Percentiles rank a stretch among this genome's conserved stretches.
Conservation (phyloP, 495 filamentous ascomycete species). For the Lindgomyces ingoldianus region DNA sequence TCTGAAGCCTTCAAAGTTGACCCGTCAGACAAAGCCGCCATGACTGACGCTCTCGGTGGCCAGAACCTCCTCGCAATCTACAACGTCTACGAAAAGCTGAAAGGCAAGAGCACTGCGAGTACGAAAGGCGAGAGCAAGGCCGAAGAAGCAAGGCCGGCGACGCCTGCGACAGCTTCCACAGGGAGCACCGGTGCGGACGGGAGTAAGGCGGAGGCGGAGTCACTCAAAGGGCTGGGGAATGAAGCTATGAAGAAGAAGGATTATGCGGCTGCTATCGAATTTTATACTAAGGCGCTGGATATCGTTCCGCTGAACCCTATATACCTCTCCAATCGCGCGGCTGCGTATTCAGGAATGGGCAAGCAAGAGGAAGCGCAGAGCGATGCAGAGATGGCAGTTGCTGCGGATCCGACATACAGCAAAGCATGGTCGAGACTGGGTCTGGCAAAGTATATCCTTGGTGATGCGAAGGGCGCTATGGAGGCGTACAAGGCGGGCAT, state of each 20-base stretch:
- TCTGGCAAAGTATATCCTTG: conserved; percentile 84
- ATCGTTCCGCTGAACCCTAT: conserved; percentile 85
- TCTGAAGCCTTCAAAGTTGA: conserved; percentile 93
- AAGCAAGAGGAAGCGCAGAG: conserved; percentile 77
- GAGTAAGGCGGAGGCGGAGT: conserved; percentile 67
- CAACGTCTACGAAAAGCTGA: conserved; percentile 92
- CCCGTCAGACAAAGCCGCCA: conserved; percentile 69
- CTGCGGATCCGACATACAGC: conserved; percentile 85
- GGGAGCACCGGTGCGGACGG: conserved; percentile 31
- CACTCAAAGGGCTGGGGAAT: conserved; percentile 88
- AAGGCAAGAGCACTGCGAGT: conserved; percentile 57
- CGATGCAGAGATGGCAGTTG: conserved; percentile 86
- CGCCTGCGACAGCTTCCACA: conserved; percentile 41
- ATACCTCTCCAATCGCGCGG: conserved; percentile 96
- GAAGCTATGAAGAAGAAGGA: conserved; percentile 91
- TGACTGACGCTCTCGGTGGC: conserved; percentile 73
- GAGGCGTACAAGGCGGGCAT: conserved; percentile 94
- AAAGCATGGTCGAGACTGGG: conserved; percentile 95
- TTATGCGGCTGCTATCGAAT: conserved; percentile 74
- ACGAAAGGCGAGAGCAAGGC: conserved; percentile 18
- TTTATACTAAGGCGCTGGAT: conserved; percentile 80
- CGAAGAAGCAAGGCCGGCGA: conserved; percentile 19
- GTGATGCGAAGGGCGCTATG: conserved; percentile 86
- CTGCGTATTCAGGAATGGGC: conserved; percentile 77
- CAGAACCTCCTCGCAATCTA: conserved; percentile 90